Conservation (phyloP, 192 early-diverging fungal genomes). For the Haplosporangium gracile region DNA sequence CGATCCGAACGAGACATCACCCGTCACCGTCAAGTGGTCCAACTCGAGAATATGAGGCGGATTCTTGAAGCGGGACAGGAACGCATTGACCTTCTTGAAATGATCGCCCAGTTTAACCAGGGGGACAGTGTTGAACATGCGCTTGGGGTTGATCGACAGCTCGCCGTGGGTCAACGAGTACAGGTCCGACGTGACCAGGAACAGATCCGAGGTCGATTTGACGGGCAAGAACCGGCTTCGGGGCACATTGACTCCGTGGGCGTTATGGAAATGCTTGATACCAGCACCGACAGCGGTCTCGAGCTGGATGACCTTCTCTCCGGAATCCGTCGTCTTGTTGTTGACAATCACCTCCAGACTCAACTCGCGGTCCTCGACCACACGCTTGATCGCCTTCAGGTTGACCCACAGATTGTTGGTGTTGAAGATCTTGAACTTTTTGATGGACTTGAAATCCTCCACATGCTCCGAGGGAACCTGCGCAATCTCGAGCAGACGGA, state of each 20-base stretch:
- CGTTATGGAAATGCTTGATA: conserved; percentile 96
- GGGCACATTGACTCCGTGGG: conserved; percentile 98
- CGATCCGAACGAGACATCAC: conserved; percentile 97
- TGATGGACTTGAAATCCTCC: conserved; percentile 99
- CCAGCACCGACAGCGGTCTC: conserved; percentile 99
- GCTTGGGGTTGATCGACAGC: conserved; percentile 91
- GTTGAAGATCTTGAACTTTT: conserved; percentile 99
- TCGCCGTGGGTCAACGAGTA: conserved; percentile 95
- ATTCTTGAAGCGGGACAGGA: conserved; percentile 89
- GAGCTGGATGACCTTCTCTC: conserved; percentile 97
- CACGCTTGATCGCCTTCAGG: conserved; percentile 87
- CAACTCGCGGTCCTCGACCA: conserved; percentile 80
- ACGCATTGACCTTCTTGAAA: conserved; percentile 97
- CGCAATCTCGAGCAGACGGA: conserved; percentile 97
- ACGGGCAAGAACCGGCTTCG: conserved; percentile 98
- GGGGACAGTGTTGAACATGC: conserved; percentile 93
- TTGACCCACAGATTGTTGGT: conserved; percentile 94
- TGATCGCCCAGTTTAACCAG: conserved; percentile 98
- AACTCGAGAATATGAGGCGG: conserved; percentile 97
- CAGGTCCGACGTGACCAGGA: conserved; percentile 96
- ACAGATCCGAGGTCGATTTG: conserved; percentile 97
- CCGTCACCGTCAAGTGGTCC: conserved; percentile 98
- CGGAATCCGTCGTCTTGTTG: conserved; percentile 92
- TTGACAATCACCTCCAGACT: conserved; percentile 97
- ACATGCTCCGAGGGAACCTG: conserved; percentile 98